Evolutionary conservation across 225 moss, liverwort and hornwort genomes (phyloP).

Genomic region (Rhytidiadelphus loreus): DNA sequence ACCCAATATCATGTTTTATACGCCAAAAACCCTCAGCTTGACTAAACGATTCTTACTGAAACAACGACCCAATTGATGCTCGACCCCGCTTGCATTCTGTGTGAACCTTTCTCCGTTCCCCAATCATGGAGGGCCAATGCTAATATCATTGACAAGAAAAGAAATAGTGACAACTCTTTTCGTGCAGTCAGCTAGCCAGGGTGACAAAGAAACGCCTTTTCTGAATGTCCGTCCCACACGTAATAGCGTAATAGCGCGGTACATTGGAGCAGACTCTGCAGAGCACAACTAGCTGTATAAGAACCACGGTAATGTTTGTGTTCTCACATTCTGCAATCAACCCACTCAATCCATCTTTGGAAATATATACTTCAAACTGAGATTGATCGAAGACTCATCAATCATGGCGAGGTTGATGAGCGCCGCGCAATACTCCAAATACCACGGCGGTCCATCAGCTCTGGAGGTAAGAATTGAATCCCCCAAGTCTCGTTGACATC

Average conservation of each 20-base stretch:
- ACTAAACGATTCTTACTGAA: not conserved
- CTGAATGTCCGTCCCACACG: not conserved
- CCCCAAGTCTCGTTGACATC: not conserved
- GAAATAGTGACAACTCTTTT: not conserved
- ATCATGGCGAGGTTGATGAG: conserved; percentile 22
- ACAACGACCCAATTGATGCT: not conserved
- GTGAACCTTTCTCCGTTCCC: not conserved
- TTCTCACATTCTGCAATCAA: not conserved
- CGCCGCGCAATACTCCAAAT: conserved; percentile 28
- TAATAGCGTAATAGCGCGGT: not conserved
- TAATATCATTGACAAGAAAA: not conserved
- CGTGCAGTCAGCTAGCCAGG: not conserved
- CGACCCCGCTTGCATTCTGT: not conserved
- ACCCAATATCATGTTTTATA: not conserved
- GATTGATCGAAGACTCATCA: not conserved
- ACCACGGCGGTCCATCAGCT: conserved; percentile 35
- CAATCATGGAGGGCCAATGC: not conserved
- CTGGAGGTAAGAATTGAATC: conserved; percentile 9
- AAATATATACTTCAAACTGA: not conserved
- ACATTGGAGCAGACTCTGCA: not conserved
- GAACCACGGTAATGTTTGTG: not conserved
- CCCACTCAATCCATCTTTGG: not conserved
- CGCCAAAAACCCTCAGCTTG: not conserved
- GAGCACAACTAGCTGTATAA: not conserved
- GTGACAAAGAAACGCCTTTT: not conserved